Evolutionary conservation across 164 flowering plant species (phyloP).

Genomic region (Tinospora cordifolia): DNA sequence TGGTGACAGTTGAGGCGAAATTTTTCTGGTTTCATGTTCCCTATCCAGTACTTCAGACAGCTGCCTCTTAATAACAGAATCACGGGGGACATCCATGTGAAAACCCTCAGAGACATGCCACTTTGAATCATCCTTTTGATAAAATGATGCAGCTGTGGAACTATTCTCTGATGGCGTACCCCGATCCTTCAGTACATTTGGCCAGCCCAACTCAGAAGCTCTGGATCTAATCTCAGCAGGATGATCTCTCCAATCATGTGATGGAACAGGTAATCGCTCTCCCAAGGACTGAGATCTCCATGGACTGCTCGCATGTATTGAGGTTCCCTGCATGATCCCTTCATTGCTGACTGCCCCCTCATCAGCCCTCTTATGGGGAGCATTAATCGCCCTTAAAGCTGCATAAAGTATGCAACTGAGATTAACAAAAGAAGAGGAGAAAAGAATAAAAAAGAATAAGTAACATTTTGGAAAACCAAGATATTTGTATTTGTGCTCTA

Average conservation of each 20-base stretch:
- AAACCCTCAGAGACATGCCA: constrained; percentile 36
- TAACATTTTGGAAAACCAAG: background rate
- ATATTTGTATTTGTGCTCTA: background rate
- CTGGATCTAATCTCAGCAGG: constrained; percentile 35
- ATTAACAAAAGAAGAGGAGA: background rate
- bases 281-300: constrained; percentile 49
- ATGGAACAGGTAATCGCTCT: constrained; percentile 25
- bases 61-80: constrained; percentile 43
- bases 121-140: constrained; percentile 32
- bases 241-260: constrained; percentile 38
- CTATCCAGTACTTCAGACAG: constrained; percentile 39
- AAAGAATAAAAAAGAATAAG: background rate
- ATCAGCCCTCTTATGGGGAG: constrained; percentile 25
- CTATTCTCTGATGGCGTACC: constrained; percentile 29
- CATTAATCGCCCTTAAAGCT: constrained; percentile 33
- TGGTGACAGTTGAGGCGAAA: constrained; percentile 42
- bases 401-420: constrained; percentile 18
- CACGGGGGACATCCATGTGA: constrained; percentile 17
- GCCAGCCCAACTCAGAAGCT: constrained; percentile 38
- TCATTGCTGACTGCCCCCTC: constrained; percentile 34
- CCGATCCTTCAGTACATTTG: constrained; percentile 40
- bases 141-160: constrained; percentile 20
- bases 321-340: constrained; percentile 27
- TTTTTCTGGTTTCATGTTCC: constrained; percentile 48
- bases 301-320: constrained; percentile 25